Base-by-base conservation (phyloP, 495 filamentous ascomycete genomes). In the Trichoderma gamsii region DNA sequence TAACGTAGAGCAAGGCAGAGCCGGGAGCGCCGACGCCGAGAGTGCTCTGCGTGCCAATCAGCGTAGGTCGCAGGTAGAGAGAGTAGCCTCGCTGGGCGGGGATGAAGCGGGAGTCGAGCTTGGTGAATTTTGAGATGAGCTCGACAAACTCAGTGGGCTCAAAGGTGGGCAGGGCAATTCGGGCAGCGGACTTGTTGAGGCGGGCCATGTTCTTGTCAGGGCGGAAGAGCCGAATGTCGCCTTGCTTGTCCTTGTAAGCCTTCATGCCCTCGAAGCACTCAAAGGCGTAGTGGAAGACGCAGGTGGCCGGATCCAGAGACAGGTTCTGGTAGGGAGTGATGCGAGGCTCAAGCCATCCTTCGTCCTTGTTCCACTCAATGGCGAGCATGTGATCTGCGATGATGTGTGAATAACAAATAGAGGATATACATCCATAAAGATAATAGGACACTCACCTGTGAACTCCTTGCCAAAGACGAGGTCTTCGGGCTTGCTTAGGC, bases 251-350 rank as follows among this genome's bases (percentile, higher is more conserved):
- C 75, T 90, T 92, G 83, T 98, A 98, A 43, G 96, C 96, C 80
- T 99, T 99, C 93, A 98, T 96, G 70, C 95, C 95, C 79, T 99
- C 95, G 80, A 99, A 99, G 76, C 89, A 92, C 76, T 93, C 90
- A 74, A 98, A 98, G 49, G 91, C 95, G 78, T 99, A 99, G 85
- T 99, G 95, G 81, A 99, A 93, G 59, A 97, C 95, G 81, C 93
- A 98, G 56, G 92, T 93, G 7, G 95, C 92, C 32, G 95, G 95
- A 77, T 98, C 96, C 67, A 99, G 87, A 66, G 89, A 92, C 71
- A 99, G 91, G 80, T 97, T 97, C 78, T 97, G 93, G 83, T 99
- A 98, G 18, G 95, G 95, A 25, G 84, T 86, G 72, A 99, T 97
- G 16, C 83, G 82, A 56, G 95, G 90, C 8, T 87, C 75, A 35